These are phyloP conservation scores for Saccharomycopsis sp. DNA, from an alignment of 805 yeast species.

Conservation along the genomic window DNA sequence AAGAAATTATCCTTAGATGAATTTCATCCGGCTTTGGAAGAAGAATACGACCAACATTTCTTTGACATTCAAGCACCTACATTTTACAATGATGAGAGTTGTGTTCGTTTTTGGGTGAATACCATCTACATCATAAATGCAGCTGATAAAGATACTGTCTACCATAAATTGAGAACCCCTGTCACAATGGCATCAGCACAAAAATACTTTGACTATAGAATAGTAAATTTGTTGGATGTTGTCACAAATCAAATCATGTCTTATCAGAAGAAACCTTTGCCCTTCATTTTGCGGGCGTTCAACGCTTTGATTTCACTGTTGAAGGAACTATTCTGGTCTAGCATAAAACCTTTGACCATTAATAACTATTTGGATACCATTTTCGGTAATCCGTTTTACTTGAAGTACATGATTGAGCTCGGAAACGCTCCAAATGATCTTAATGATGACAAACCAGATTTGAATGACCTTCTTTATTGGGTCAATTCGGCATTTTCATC, in stretches of 20 bases:
- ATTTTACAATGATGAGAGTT: conserved; percentile 34
- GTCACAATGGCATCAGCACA: conserved; percentile 23
- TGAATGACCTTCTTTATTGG: conserved; percentile 49
- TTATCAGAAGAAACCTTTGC: conserved; percentile 33
- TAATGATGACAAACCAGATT: conserved; percentile 27
- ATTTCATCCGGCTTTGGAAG: conserved; percentile 34
- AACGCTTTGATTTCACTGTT: conserved; percentile 35
- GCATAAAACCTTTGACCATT: conserved; percentile 44
- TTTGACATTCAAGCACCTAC: conserved; percentile 45
- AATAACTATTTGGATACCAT: conserved; percentile 52
- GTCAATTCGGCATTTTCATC: conserved; percentile 36
- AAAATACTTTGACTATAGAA: conserved; percentile 25
- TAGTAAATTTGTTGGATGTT: conserved; percentile 32
- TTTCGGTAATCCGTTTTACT: conserved; percentile 44
- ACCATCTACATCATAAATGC: conserved; percentile 30
- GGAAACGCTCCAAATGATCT: conserved; percentile 20
- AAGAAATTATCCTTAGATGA: conserved; percentile 21
- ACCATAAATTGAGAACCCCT: conserved; percentile 25
- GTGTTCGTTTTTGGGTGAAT: conserved; percentile 42
- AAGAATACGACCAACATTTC: conserved; percentile 47
- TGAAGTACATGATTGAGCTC: conserved; percentile 28
- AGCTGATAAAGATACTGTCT: conserved; percentile 30
- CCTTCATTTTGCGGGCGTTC: conserved; percentile 46
- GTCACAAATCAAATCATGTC: conserved; percentile 47
- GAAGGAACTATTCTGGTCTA: conserved; percentile 43